Base-by-base conservation (phyloP, 805 yeast genomes). In the Kurtzmaniella cleridarum region DNA sequence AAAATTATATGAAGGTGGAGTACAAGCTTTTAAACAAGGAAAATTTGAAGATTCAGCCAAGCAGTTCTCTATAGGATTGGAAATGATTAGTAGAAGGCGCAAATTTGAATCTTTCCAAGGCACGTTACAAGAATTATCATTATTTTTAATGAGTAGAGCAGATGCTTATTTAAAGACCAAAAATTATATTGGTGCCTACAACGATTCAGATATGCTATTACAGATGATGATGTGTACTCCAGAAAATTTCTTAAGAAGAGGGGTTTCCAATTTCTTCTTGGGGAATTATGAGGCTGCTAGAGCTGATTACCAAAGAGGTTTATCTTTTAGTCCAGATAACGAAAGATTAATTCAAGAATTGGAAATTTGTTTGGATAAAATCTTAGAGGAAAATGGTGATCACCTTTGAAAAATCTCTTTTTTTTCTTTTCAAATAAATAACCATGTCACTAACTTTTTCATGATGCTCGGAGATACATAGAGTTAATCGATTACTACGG, bases 31-130 rank as follows among this genome's bases (percentile, higher is more conserved):
- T 62, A 75, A 77, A 48, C 64, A 66, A 18, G 71, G 69, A 20
- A 76, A 79, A 50, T 70, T 70, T 44, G 62, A 62, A 3, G 89
- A 81, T 10, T 81, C 88, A 1, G 71, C 74, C 30, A 80, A 79
- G 51, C 82, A 79, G 49, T 75, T 81, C 48, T 55, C 76, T 6
- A 63, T 82, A 31, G 91, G 86, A 3, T 66, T 84, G 27, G 87
- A 82, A 39, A 74, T 82, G 73, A 76, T 83, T 12, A 57, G 69
- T 34, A 79, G 82, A 49, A 72, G 93, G 59, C 75, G 81, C 31
- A 80, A 81, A 54, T 83, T 81, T 64, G 93, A 84, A 53, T 68
- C 83, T 4, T 84, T 84, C 57, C 88, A 78, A 44, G 71, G 82
- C 12, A 82, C 85, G 20, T 57, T 84, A 36, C 84, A 79, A 55